Evolutionary conservation across 2,329 filamentous ascomycete species (phyloP).

Genomic region (Arthroderma uncinatum): DNA sequence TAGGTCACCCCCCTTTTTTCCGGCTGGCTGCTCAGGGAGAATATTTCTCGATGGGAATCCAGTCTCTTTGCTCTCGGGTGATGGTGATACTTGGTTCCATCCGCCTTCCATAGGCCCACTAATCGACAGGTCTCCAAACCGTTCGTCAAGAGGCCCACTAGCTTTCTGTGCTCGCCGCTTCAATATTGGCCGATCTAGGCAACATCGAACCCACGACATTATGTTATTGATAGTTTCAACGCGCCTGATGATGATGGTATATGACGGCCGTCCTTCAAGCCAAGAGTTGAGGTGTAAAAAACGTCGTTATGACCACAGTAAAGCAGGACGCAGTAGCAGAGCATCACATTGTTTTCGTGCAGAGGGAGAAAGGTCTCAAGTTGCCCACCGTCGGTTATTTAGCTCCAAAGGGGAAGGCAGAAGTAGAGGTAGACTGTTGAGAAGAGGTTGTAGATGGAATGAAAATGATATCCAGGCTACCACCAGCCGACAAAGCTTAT

Average conservation of each 20-base stretch:
- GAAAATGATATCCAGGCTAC: constrained; percentile 2
- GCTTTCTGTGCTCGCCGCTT: constrained; percentile 12
- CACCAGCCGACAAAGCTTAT: not conserved
- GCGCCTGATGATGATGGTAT: not conserved
- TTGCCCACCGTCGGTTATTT: not conserved
- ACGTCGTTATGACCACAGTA: not conserved
- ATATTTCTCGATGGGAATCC: not conserved
- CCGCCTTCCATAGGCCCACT: constrained; percentile 16
- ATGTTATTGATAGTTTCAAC: not conserved
- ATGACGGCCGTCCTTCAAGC: not conserved
- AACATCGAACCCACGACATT: constrained; percentile 9
- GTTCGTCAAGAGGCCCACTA: constrained; percentile 11
- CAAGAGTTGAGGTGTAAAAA: not conserved
- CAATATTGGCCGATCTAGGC: constrained; percentile 13
- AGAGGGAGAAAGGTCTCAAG: not conserved
- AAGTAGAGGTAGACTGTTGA: not conserved
- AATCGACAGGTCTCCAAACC: constrained; percentile 15
- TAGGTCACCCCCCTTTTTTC: not conserved
- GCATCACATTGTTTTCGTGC: not conserved
- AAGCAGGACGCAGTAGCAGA: not conserved
- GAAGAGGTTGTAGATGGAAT: not conserved
- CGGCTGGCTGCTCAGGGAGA: not conserved
- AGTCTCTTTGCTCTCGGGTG: not conserved
- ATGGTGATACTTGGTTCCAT: constrained; percentile 15
- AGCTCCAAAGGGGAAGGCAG: not conserved